Evolutionary conservation across 1,284 basidiomycete genomes (phyloP), one percentile per base, ranked within the genome.

Genomic region (Somion occarium): DNA sequence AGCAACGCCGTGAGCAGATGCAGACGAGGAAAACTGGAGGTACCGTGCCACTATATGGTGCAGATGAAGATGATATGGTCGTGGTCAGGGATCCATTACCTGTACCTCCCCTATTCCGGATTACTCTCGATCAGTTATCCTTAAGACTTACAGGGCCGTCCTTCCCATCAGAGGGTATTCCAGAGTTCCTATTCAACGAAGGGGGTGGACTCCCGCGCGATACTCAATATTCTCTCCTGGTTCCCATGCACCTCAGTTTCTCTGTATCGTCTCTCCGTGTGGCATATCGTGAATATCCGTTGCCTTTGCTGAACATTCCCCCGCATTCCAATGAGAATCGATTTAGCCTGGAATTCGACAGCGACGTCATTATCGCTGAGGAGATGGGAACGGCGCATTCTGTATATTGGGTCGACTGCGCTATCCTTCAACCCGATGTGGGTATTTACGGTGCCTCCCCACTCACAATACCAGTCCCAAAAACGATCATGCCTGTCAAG

Each of bases 401-500:
- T 0, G 79, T 89, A 22, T 78, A 90, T 49, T 88, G 87, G 79
- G 71, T 93, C 24, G 69, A 82, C 3, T 88, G 85, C 57, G 72
- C 75, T 4, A 73, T 95, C 49, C 71, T 89, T 38, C 74, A 78
- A 19, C 64, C 68, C 2, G 70, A 79, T 45, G 74, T 78, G 25
- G 80, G 82, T 38, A 65, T 77, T 25, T 64, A 71, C 12, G 81
- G 80, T 18, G 75, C 81, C 19, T 66, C 72, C 2, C 74, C 81
- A 7, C 79, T 95, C 48, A 71, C 73, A 3, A 71, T 97, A 20
- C 65, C 74, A 37, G 78, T 98, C 26, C 93, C 93, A 0, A 98
- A 96, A 67, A 94, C 93, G 0, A 87, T 94, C 52, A 96, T 96
- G 90, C 90, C 95, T 0, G 88, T 95, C 61, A 98, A 98, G 69